phyloP scores from a whole-genome alignment of 345 rosid species.

The Laguncularia racemosa region DNA sequence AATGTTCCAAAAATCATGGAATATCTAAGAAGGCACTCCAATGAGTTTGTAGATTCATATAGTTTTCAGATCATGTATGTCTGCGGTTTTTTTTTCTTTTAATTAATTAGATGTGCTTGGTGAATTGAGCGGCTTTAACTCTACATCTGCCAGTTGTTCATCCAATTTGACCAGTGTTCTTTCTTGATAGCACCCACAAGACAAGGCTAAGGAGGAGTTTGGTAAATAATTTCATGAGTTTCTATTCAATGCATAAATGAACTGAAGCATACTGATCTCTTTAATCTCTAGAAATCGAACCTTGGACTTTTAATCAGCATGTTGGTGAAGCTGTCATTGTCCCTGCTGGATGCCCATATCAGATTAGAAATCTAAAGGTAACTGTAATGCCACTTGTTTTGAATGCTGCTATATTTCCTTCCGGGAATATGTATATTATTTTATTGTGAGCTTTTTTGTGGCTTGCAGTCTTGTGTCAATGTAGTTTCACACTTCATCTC shows the following conservation, averaged over 20 bases:
- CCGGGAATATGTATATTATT: not conserved
- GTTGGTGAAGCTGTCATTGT: constrained; percentile 90
- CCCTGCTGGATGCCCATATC: constrained; percentile 96
- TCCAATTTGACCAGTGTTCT: constrained; percentile 81
- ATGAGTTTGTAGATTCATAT: constrained; percentile 35
- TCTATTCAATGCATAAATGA: too few relatives aligned
- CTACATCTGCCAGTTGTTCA: constrained; percentile 43
- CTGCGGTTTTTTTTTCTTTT: not conserved
- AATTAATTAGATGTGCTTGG: not conserved
- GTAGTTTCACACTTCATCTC: constrained; percentile 84
- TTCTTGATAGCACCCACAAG: constrained; percentile 67
- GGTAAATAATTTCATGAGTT: constrained; percentile 30
- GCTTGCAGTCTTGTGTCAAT: constrained; percentile 77
- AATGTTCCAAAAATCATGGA: constrained; percentile 74
- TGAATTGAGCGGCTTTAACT: not conserved
- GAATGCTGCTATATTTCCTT: not conserved
- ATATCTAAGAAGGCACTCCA: constrained; percentile 58
- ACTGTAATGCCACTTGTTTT: not conserved
- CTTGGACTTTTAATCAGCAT: constrained; percentile 91
- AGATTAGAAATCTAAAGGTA: constrained; percentile 80
- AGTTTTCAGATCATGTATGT: constrained; percentile 50
- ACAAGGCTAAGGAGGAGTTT: constrained; percentile 76
- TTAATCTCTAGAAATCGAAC: constrained; percentile 60
- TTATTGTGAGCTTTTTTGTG: constrained; percentile 3
- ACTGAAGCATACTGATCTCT: not conserved